phyloP scores from a whole-genome alignment of 2,329 filamentous ascomycete species.

The Didymella segeticola region DNA sequence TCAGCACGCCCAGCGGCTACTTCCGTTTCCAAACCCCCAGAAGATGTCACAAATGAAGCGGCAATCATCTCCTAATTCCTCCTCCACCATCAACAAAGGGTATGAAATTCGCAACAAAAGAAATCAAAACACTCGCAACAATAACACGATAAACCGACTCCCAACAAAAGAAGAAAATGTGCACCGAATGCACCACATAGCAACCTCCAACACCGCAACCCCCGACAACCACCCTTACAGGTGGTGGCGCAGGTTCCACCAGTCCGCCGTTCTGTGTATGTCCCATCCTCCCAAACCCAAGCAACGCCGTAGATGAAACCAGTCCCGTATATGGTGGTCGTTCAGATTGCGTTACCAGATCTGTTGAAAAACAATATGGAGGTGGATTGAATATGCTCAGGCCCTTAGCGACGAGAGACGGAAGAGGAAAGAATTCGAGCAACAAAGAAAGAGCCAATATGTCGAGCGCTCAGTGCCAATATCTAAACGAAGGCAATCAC shows the following conservation, averaged over 20 bases:
- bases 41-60: conserved; percentile 21
- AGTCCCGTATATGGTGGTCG: conserved; percentile 40
- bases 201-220: conserved; percentile 31
- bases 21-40: conserved; percentile 26
- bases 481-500: conserved; percentile 32
- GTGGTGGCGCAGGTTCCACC: conserved; percentile 39
- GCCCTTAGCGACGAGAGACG: conserved; percentile 24
- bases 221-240: conserved; percentile 17
- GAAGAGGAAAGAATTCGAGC: conserved; percentile 18
- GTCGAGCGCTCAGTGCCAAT: conserved; percentile 36
- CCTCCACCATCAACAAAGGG: conserved; percentile 25
- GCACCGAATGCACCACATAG: conserved; percentile 23
- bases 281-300: conserved; percentile 28
- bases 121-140: conserved; percentile 25
- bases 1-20: conserved; percentile 45
- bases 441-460: conserved; percentile 37
- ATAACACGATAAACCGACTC: conserved; percentile 12
- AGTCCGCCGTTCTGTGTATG: conserved; percentile 40
- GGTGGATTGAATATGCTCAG: conserved; percentile 26
- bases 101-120: conserved; percentile 27
- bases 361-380: conserved; percentile 26
- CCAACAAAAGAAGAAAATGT: conserved; percentile 17
- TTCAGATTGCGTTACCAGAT: conserved; percentile 48
- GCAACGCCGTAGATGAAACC: conserved; percentile 45
- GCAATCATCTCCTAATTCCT: conserved; percentile 21